Base-by-base conservation (phyloP, 2,329 filamentous ascomycete species). In the Dactylellina cionopaga region DNA sequence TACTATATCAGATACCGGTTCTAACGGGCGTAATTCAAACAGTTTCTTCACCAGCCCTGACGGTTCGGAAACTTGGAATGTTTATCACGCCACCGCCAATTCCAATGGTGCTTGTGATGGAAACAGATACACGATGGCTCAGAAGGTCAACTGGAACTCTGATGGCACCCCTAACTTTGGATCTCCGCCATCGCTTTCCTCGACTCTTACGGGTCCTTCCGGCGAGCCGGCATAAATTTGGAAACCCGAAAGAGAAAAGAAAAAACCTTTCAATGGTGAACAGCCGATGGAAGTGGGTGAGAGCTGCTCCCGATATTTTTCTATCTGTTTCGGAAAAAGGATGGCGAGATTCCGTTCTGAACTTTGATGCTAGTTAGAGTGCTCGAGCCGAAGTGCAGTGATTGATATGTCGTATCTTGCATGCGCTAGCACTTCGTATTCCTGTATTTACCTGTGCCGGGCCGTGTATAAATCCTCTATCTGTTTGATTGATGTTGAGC, bases 31-130 rank as follows among this genome's bases (percentile, higher is more conserved):
- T n/a, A n/a, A 17, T 35, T 5, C 13, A 10, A 52, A 63, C 52
- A 84, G 84, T 1, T 87, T 88, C 81, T 87, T 88, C 79, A 80
- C 78, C 25, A 86, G 84, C 73, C 85, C 85, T 0, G 84, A 87
- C 71, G 84, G 81, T 2, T 82, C 79, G 0, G 81, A 87, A 77
- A 84, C 82, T 1, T 87, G 83, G 83, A 85, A 84, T 55, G 83
- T 84, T 0, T 87, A 85, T 77, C 85, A 87, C 74, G 85, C 85
- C 0, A 86, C 85, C 0, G 79, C 80, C 1, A 83, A 82, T 66
- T 79, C 80, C 9, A 79, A 78, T 0, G 85, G 85, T 0, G 81
- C 83, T 0, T 88, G 86, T 62, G 84, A 86, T 66, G 81, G 83
- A 1, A 84, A 81, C 3, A 78, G 86, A 37, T 87, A 86, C 72